Percentiles rank a stretch among this genome's conserved stretches.
Conservation (phyloP, 1,284 basidiomycete species). For the Porodaedalea pini region DNA sequence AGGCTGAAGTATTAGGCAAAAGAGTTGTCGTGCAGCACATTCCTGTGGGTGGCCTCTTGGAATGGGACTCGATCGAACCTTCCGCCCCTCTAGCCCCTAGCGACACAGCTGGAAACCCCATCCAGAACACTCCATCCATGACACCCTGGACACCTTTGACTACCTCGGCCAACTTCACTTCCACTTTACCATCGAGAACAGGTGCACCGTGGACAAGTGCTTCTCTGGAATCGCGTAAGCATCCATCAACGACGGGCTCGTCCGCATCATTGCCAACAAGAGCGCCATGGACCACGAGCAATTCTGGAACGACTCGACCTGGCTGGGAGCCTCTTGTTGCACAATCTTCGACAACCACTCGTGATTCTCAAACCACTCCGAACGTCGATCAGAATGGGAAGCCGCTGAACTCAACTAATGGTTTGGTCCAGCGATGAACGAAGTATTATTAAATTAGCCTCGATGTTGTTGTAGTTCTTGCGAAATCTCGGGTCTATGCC, state of each 20-base stretch:
- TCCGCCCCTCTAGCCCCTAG: background rate
- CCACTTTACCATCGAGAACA: background rate
- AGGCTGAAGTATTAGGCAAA: slow-evolving; percentile 93
- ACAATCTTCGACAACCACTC: background rate
- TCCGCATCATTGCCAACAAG: background rate
- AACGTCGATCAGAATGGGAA: no score
- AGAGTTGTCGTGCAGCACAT: slow-evolving; percentile 97
- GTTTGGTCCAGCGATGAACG: no score
- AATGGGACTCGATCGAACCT: slow-evolving; percentile 45
- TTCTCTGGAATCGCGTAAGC: background rate
- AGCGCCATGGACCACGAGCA: background rate
- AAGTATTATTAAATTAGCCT: no score
- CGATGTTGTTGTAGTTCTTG: no score
- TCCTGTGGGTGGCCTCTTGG: slow-evolving; percentile 76
- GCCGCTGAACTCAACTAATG: no score
- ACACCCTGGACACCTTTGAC: slow-evolving; percentile 25
- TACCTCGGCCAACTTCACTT: background rate
- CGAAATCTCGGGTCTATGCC: no score
- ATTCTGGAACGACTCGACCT: background rate
- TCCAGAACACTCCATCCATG: background rate
- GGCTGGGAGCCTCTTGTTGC: background rate
- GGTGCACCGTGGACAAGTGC: background rate
- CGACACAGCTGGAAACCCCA: background rate
- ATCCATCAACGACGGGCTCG: background rate
- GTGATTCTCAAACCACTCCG: no score